Percentiles rank a stretch among this genome's conserved stretches.
phyloP scores from a whole-genome alignment of 2,329 filamentous ascomycete genomes.

The Onygenales sp. region DNA sequence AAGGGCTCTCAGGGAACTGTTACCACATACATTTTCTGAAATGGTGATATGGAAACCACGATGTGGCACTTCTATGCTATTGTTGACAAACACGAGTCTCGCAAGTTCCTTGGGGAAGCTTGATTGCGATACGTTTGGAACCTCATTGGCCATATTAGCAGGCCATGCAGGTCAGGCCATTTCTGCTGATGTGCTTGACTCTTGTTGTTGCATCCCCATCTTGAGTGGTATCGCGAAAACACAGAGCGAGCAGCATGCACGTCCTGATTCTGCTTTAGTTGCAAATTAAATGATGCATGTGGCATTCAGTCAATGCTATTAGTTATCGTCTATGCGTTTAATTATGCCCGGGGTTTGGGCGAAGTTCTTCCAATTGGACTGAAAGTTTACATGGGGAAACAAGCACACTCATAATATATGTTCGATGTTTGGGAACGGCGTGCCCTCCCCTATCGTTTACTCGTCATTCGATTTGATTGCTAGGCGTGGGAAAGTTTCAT shows the following conservation, averaged over 20 bases:
- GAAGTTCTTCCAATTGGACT: too few species aligned
- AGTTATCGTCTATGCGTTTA: too few species aligned
- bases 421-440: too few species aligned
- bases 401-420: too few species aligned
- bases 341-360: too few species aligned
- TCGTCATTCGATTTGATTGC: too few species aligned
- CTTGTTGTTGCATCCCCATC: constrained; percentile 18
- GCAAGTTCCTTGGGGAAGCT: constrained; percentile 19
- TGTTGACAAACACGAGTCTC: constrained; percentile 9
- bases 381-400: too few species aligned
- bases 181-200: constrained; percentile 30
- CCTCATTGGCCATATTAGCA: constrained; percentile 15
- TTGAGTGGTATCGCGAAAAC: constrained; percentile 15
- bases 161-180: constrained; percentile 23
- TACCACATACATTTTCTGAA: constrained; percentile 47
- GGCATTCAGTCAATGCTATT: too few species aligned
- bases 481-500: too few species aligned
- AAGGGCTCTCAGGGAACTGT: constrained; percentile 21
- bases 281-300: too few species aligned
- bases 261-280: too few species aligned
- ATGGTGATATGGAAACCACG: constrained; percentile 40
- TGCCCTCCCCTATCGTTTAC: too few species aligned
- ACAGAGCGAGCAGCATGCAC: constrained; percentile 11
- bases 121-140: constrained; percentile 22
- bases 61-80: constrained; percentile 43